Percentiles rank a stretch among this genome's conserved stretches.
Conservation (phyloP, 257 asterid genomes). For the Nicotiana knightiana region DNA sequence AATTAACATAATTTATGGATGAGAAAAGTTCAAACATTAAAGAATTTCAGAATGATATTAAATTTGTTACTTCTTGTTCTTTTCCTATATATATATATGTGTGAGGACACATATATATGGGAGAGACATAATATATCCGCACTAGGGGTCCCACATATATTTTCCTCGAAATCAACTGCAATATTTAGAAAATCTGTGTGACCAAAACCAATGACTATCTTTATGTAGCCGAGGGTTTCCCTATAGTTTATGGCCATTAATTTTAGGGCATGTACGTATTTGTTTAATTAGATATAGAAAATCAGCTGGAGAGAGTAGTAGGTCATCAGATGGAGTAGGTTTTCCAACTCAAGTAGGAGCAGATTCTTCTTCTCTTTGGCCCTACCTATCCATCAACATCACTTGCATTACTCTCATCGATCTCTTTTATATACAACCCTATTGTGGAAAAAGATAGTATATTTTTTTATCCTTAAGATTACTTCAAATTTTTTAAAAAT, state of each 20-base stretch:
- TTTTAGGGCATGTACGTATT: background rate
- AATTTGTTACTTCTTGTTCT: no score
- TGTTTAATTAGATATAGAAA: background rate
- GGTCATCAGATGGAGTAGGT: constrained; percentile 37
- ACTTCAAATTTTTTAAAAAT: background rate
- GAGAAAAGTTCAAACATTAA: no score
- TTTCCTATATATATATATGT: no score
- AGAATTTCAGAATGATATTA: no score
- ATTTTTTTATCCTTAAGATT: background rate
- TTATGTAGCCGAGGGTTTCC: background rate
- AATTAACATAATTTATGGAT: no score
- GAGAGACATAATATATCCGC: background rate
- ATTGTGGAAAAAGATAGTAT: no score
- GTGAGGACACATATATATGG: no score
- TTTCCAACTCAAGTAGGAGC: constrained; percentile 27
- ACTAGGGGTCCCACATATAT: background rate
- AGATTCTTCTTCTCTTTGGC: constrained; percentile 13
- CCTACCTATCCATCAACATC: background rate
- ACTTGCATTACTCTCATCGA: background rate
- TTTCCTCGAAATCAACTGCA: background rate
- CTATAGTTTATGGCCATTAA: background rate
- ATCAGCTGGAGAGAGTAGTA: constrained; percentile 15
- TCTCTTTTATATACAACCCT: background rate
- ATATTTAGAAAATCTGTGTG: background rate
- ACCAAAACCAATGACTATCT: no score